Base-by-base conservation (phyloP, 768 basidiomycete species). In the Fomitopsis pulvina region DNA sequence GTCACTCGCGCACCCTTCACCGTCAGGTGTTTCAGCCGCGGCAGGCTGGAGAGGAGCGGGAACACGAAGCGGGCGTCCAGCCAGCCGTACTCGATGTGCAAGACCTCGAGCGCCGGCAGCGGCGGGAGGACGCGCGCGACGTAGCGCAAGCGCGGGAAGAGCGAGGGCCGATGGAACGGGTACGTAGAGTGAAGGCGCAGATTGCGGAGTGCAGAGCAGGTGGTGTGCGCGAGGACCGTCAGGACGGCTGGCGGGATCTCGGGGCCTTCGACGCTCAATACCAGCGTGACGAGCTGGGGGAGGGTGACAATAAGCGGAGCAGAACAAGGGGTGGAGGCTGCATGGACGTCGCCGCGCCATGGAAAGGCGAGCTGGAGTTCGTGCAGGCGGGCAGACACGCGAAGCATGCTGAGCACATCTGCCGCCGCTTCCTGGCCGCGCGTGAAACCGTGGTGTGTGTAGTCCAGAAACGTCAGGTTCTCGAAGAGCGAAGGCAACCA, bases 371-470 rank as follows among this genome's bases (percentile, higher is more conserved):
- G 55, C 45, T 68, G 73, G 46, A 88, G 71, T 46, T 81, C 77
- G 45, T 67, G 68, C 11, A 88, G 66, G 37, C 65, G 68, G 22
- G 66, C 62, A 37, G 79, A 85, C 18, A 84, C 69, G 51, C 70
- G 65, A 24, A 88, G 68, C 64, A 85, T 78, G 24, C 70, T 68
- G 34, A 83, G 58, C 41, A 86, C 68, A 58, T 87, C 85, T 25
- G 71, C 59, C 8, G 80, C 71, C 2, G 81, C 79, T 47, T 76
- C 71, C 52, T 74, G 66, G 4, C 79, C 84, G 18, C 62, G 65
- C 32, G 75, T 83, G 64, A 85, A 84, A 20, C 80, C 79, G 51
- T 86, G 85, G 56, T 87, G 85, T 1, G 81, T 80, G 56, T 86
- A 87, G 63, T 87, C 80, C 38, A 88, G 71, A 57, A 69, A 77